Base-by-base conservation (phyloP, 805 yeast genomes). In the Metschnikowia kofuensis region DNA sequence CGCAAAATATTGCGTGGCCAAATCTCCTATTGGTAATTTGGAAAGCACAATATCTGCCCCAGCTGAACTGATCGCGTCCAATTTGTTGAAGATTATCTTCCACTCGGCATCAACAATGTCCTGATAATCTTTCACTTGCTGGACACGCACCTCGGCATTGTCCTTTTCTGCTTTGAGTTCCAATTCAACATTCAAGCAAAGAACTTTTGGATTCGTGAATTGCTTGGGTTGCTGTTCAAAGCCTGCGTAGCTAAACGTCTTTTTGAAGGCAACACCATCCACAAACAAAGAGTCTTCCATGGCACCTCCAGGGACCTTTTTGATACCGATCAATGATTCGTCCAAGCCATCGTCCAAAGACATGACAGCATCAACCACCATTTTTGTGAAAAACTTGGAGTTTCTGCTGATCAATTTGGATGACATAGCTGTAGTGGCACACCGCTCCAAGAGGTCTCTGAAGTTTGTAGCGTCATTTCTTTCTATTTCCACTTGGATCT, bases 101-200 rank as follows among this genome's bases (percentile, higher is more conserved):
- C 99, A 94, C 70, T 94, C 99, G n/a, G 99, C 99, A 69, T 94
- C 98, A 15, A 94, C 99, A 49, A 94, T 86, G 32, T 85, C 89
- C 74, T 94, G 99, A 70, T 94, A 94, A 61, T 92, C 97, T 50
- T 82, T 79, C 48, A 94, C 97, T 66, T 90, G 86, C 61, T 89
- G 95, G 44, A 94, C 94, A 58, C 99, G 82, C 32, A 94, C 98
- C 75, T 94, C 99, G 9, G 99, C 99, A 65, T 94, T 94, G 68
- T 94, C 99, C 75, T 90, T 92, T 74, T 94, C 99, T 1, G 98
- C 98, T 73, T 94, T 94, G 64, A 94, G 81, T 74, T 94, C 99
- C 58, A 94, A 78, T 68, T 94, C 99, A 37, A 94, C 91, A 64
- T 94, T 94, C 63, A 94, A 77, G 59, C 84, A 81, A 49, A 94